Evolutionary conservation across 2,329 filamentous ascomycete genomes (phyloP).

Genomic region (Fusarium abutilonis): DNA sequence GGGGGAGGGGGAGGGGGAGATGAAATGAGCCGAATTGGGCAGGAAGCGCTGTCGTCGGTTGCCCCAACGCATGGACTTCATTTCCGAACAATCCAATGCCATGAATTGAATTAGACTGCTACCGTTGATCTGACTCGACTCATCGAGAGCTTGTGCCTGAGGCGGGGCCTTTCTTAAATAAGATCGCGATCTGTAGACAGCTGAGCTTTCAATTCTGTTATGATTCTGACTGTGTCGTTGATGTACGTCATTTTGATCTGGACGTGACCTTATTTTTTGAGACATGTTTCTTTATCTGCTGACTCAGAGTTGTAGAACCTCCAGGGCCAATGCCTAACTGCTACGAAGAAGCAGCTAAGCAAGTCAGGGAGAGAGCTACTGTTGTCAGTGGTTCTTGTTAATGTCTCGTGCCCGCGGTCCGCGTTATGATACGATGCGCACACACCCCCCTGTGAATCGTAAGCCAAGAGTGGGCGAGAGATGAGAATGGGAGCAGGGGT

Average conservation of each 20-base stretch:
- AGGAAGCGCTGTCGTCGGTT: not conserved
- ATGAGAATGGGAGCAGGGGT: not conserved
- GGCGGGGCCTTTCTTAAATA: conserved; percentile 8
- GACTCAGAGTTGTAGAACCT: conserved; percentile 15
- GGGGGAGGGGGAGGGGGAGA: not conserved
- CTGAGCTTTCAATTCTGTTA: conserved; percentile 14
- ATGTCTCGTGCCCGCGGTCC: not conserved
- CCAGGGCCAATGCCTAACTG: too few relatives aligned
- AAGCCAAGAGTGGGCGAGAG: not conserved
- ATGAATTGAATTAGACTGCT: not conserved
- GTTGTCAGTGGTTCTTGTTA: not conserved
- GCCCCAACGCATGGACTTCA: conserved; percentile 13
- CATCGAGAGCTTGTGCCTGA: not conserved
- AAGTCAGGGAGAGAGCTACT: not conserved
- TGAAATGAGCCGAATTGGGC: not conserved
- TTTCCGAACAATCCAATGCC: conserved; percentile 7
- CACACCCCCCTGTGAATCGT: not conserved
- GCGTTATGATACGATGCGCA: conserved; percentile 1
- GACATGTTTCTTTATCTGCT: conserved; percentile 27
- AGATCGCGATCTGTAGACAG: conserved; percentile 32
- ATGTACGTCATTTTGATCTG: conserved; percentile 25
- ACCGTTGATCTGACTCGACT: not conserved
- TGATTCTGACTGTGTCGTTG: conserved; percentile 23
- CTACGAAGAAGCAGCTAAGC: not conserved
- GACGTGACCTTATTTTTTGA: conserved; percentile 23